Percentiles rank a stretch among this genome's conserved stretches.
phyloP scores from a whole-genome alignment of 306 rosid genomes.

The Prunus salicina region DNA sequence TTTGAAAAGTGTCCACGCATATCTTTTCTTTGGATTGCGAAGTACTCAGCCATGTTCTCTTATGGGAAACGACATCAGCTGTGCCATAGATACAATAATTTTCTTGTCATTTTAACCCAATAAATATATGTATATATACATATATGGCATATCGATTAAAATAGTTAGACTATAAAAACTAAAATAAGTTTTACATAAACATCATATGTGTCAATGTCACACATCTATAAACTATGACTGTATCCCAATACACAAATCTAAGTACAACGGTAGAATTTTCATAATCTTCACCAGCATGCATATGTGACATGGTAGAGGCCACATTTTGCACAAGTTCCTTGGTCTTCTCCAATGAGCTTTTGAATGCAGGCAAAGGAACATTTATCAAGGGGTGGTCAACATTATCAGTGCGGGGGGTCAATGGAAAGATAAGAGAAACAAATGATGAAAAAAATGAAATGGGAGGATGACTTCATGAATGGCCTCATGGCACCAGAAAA shows the following conservation, averaged over 20 bases:
- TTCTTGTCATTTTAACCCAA: background rate
- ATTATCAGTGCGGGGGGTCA: background rate
- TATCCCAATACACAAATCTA: too few species aligned
- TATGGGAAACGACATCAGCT: constrained; percentile 6
- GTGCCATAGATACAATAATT: background rate
- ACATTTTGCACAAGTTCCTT: background rate
- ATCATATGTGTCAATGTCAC: too few species aligned
- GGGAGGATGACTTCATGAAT: background rate
- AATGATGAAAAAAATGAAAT: background rate
- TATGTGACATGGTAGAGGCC: background rate
- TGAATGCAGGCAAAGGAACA: constrained; percentile 1
- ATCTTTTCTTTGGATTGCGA: background rate
- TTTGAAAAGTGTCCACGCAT: background rate
- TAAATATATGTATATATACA: too few species aligned
- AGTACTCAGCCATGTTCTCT: constrained; percentile 1
- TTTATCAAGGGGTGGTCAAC: background rate
- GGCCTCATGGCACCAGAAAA: background rate
- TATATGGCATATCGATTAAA: too few species aligned
- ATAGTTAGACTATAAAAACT: too few species aligned
- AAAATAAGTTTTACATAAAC: too few species aligned
- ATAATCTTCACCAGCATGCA: background rate
- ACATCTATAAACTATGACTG: too few species aligned
- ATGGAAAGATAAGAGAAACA: background rate
- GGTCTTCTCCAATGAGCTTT: background rate
- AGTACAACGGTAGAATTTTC: background rate